Evolutionary conservation across 1,139 yeast species (phyloP), one percentile per base, ranked within the genome.

Genomic region (Nakaseomyces sp.): DNA sequence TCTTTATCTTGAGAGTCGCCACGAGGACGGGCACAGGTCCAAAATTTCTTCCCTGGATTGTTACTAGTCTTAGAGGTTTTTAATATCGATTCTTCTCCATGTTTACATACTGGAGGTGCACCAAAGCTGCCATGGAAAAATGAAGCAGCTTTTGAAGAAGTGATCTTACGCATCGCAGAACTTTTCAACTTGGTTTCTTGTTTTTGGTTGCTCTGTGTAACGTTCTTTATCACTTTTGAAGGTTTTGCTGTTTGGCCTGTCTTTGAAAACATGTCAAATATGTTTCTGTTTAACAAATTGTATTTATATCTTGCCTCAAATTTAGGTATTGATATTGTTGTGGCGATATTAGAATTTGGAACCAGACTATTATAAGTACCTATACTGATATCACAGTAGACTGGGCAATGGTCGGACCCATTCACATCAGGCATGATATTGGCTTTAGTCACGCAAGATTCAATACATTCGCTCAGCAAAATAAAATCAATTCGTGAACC

Each of bases 351-450:
- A 25, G 37, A 26, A 4, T 12, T 17, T 22, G 35, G 12, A 10
- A 4, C 20, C 19, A 28, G 15, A 13, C 24, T 19, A 10, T 19
- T 35, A 13, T 20, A 24, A 49, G 19, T 41, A 30, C 24, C 46
- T 6, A 66, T 49, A 28, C 67, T 67, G 43, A 86, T 61, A 59
- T 88, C 96, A 0, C 89, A 74, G 56, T 64, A 87, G 0, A 87
- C 77, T 0, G 98, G 98, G 62, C 97, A 91, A 63, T 91, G 98
- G 61, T 91, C 98, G 0, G 96, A 87, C 0, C 97, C 98, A 60
- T 74, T 67, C 0, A 89, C 57, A 30, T 69, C 71, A 0, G 89
- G 81, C 73, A 84, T 73, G 16, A 84, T 83, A 54, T 81, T 77
- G 0, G 91, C 81, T 16, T 63, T 57, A 0, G 59, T 51, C 8